Conservation (phyloP, 2,329 filamentous ascomycete species). For the Verticillium longisporum region DNA sequence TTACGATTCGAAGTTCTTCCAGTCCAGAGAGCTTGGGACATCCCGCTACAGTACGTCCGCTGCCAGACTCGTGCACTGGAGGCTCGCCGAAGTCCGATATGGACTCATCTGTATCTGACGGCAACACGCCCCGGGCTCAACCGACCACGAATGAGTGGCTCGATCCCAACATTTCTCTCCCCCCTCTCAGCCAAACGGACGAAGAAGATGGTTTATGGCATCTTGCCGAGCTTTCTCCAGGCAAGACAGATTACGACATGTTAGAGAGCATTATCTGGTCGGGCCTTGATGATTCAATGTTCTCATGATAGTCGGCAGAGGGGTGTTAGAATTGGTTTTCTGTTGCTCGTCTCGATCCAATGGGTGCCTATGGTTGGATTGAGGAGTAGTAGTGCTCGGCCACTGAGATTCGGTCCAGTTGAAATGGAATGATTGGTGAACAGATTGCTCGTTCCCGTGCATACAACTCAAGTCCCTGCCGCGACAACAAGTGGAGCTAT, state of each 20-base stretch:
- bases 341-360: too few species aligned
- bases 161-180: not conserved
- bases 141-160: not conserved
- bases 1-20: not conserved
- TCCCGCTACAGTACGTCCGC: not conserved
- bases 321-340: too few species aligned
- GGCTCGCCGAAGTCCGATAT: not conserved
- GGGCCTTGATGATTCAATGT: not conserved
- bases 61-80: not conserved
- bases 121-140: not conserved
- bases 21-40: not conserved
- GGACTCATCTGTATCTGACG: not conserved
- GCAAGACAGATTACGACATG: not conserved
- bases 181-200: not conserved
- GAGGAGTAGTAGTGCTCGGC: too few species aligned
- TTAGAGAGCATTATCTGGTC: conserved; percentile 1
- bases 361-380: too few species aligned
- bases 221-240: not conserved
- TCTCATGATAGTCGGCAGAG: not conserved
- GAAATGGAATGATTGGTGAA: too few species aligned
- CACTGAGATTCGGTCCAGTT: too few species aligned
- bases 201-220: not conserved
- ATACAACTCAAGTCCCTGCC: too few species aligned
- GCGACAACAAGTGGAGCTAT: too few species aligned
- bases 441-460: too few species aligned